Evolutionary conservation across 1,139 yeast species (phyloP).

Genomic region (Saccharomyces hybrid): DNA sequence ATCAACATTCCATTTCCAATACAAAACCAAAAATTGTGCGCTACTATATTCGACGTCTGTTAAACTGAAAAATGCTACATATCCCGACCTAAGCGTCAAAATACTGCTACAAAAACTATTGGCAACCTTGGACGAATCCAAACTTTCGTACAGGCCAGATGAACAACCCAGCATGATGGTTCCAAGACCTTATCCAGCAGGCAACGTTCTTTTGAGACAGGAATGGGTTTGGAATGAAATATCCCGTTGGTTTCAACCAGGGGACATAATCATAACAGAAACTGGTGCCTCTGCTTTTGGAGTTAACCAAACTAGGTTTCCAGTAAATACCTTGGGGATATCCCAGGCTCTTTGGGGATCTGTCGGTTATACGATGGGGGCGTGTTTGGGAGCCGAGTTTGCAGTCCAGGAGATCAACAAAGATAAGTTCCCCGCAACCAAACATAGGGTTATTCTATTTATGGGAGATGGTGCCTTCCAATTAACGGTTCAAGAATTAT

Average conservation of each 20-base stretch:
- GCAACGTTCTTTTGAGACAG: constrained; percentile 46
- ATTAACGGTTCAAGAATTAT: constrained; percentile 76
- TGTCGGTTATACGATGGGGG: constrained; percentile 78
- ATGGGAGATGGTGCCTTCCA: constrained; percentile 90
- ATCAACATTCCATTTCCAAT: constrained; percentile 74
- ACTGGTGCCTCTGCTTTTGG: constrained; percentile 91
- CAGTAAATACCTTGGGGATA: constrained; percentile 60
- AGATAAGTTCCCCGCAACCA: constrained; percentile 31
- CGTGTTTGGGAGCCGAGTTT: constrained; percentile 74
- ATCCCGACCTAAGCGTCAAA: constrained; percentile 69
- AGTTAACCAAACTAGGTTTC: constrained; percentile 68
- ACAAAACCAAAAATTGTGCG: constrained; percentile 64
- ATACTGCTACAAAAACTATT: constrained; percentile 45
- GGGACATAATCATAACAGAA: constrained; percentile 74
- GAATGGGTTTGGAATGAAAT: constrained; percentile 78
- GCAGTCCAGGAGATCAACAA: constrained; percentile 58
- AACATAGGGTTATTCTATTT: constrained; percentile 63
- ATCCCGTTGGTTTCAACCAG: constrained; percentile 64
- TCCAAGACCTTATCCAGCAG: constrained; percentile 31
- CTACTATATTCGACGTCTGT: constrained; percentile 77
- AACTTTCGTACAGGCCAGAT: constrained; percentile 28
- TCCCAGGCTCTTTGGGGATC: constrained; percentile 89
- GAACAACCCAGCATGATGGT: constrained; percentile 24
- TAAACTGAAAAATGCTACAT: constrained; percentile 61
- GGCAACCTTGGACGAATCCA: constrained; percentile 32